Evolutionary conservation across 805 yeast species (phyloP).

Genomic region (Wickerhamiella musiphila): DNA sequence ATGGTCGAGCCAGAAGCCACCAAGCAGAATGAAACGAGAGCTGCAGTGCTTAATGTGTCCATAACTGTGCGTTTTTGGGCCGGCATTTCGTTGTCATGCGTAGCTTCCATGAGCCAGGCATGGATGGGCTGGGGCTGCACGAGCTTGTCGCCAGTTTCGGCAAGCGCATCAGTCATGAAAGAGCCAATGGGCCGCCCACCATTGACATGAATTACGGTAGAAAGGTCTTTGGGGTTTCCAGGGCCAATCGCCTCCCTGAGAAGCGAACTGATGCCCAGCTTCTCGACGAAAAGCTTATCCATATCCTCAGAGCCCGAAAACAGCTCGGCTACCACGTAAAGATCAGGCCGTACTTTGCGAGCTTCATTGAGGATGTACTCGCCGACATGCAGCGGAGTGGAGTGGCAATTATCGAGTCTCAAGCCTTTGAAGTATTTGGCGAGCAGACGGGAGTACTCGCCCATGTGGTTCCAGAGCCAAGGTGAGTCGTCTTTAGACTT

Average conservation of each 20-base stretch:
- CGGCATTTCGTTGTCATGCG: slow-evolving; percentile 90
- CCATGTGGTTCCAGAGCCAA: slow-evolving; percentile 75
- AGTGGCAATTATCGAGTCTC: slow-evolving; percentile 88
- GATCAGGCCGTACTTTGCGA: slow-evolving; percentile 61
- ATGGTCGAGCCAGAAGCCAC: slow-evolving; percentile 88
- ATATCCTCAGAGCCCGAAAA: slow-evolving; percentile 83
- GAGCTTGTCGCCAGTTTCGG: slow-evolving; percentile 19
- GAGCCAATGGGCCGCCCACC: slow-evolving; percentile 96
- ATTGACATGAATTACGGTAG: slow-evolving; percentile 72
- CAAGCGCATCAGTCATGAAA: slow-evolving; percentile 51
- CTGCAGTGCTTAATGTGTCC: slow-evolving; percentile 90
- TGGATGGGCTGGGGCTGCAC: slow-evolving; percentile 45
- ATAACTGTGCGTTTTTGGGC: slow-evolving; percentile 79
- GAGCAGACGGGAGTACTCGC: slow-evolving; percentile 48
- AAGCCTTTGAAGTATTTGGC: slow-evolving; percentile 73
- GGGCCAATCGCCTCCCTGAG: slow-evolving; percentile 98
- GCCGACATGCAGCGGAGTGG: slow-evolving; percentile 92
- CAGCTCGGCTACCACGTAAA: slow-evolving; percentile 86
- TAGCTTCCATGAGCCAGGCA: slow-evolving; percentile 93
- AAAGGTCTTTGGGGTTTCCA: slow-evolving; percentile 70
- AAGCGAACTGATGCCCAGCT: slow-evolving; percentile 74
- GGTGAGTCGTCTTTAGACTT: slow-evolving; percentile 66
- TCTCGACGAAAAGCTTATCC: slow-evolving; percentile 80
- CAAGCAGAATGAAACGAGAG: slow-evolving; percentile 78
- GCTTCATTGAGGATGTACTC: slow-evolving; percentile 78